A percentile compares a stretch with the other conserved stretches of the same genome.
Evolutionary conservation across 305 asterid genomes (phyloP).

Genomic region (Lippia alba): DNA sequence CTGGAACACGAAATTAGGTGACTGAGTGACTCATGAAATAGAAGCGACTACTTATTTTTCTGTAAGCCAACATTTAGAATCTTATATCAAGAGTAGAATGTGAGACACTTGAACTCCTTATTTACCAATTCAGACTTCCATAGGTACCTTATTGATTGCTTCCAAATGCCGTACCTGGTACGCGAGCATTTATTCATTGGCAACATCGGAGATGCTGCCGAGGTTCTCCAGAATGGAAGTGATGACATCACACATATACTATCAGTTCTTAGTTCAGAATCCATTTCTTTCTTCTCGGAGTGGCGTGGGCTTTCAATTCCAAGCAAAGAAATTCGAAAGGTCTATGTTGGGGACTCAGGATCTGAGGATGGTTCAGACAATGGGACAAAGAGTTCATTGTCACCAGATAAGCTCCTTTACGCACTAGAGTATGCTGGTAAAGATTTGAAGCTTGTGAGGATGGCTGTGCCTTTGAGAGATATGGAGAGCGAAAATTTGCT

Average conservation of each 20-base stretch:
- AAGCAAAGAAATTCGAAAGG: conserved; percentile 78
- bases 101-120: conserved; percentile 18
- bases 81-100: neutral
- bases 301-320: conserved; percentile 83
- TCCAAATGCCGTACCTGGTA: conserved; percentile 84
- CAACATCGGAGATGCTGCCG: conserved; percentile 88
- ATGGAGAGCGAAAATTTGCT: conserved; percentile 86
- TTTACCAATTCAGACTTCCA: conserved; percentile 7
- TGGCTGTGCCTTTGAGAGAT: conserved; percentile 94
- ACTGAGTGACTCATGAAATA: neutral
- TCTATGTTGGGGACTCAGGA: conserved; percentile 62
- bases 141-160: conserved; percentile 37
- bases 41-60: neutral
- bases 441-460: conserved; percentile 84
- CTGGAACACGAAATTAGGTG: conserved; percentile 3
- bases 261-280: conserved; percentile 83
- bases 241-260: conserved; percentile 76
- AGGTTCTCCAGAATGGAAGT: conserved; percentile 83
- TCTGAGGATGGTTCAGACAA: conserved; percentile 49
- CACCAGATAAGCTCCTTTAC: conserved; percentile 76
- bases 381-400: conserved; percentile 61
- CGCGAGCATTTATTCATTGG: conserved; percentile 85
- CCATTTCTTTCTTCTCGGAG: conserved; percentile 89
- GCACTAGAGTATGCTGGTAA: conserved; percentile 88
- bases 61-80: neutral